Conservation (phyloP, 306 rosid species). For the Pyrus betulifolia region DNA sequence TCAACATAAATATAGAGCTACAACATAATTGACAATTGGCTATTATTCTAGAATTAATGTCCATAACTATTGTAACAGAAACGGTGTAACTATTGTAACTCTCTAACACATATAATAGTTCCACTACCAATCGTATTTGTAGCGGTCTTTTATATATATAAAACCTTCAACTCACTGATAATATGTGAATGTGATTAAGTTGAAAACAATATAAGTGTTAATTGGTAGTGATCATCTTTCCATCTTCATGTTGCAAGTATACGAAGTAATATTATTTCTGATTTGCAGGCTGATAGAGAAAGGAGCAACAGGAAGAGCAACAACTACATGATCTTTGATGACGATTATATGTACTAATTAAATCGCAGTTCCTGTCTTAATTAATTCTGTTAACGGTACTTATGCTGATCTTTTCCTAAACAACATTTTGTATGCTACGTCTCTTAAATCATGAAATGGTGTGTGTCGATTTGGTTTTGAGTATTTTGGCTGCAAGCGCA, state of each 20-base stretch:
- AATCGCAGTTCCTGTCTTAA: not conserved
- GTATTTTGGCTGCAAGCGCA: not conserved
- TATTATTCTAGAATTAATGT: no score
- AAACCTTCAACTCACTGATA: not conserved
- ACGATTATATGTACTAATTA: conserved; percentile 42
- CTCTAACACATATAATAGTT: no score
- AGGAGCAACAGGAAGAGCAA: conserved; percentile 48
- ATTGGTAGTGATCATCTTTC: not conserved
- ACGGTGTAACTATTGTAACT: no score
- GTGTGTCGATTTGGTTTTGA: not conserved
- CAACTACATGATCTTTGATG: conserved; percentile 68
- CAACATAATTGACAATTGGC: no score
- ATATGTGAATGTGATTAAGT: no score
- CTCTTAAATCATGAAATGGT: not conserved
- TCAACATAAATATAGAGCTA: no score
- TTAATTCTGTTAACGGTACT: not conserved
- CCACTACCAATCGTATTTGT: no score
- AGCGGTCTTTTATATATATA: not conserved
- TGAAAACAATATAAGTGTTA: not conserved
- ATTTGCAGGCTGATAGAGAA: conserved; percentile 68
- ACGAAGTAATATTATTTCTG: not conserved
- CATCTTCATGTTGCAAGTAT: not conserved
- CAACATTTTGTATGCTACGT: not conserved
- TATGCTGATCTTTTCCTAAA: not conserved
- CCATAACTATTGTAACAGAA: no score